Base-by-base conservation (phyloP, 768 basidiomycete genomes). In the Boletus rubescentipes region DNA sequence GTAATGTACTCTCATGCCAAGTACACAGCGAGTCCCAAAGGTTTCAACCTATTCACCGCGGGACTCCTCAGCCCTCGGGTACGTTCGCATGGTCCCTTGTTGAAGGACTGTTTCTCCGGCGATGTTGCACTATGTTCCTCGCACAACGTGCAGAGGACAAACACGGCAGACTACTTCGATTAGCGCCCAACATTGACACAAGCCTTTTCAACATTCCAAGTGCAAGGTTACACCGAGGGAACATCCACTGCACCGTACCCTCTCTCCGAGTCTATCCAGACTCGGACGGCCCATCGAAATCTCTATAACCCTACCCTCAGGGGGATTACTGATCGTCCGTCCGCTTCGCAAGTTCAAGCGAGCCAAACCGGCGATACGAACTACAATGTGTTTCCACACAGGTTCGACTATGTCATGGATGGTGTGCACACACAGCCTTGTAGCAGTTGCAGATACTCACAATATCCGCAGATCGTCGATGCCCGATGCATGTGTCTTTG, bases 391-490 rank as follows among this genome's bases (percentile, higher is more conserved):
- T 38, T 36, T 26, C 30, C 26, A 21, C 37, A 32, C 23, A 32
- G 46, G 57, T 45, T 45, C 46, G 26, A 30, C 36, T 21, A 21
- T 10, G 37, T 37, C 21, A 32, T 20, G 16, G 20, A 34, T 14
- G 9, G 18, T 44, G 32, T 23, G 18, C 14, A 1, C 11, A n/a
- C 51, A 50, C 43, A 29, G 41, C 59, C 23, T 18, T n/a, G 16
- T 15, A 16, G 20, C 38, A 21, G 30, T n/a, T 20, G n/a, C 12
- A 36, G 31, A 31, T 44, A 40, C 45, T 50, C 50, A 29, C 12
- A 38, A 48, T 51, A 12, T 20, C 61, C 57, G 34, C 61, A 42
- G 44, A 55, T 39, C 37, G 9, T 30, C 37, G 12, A 29, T 10
- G 12, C 15, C 11, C 16, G 15, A 8, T n/a, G 3, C n/a, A 12